Evolutionary conservation across 345 rosid genomes (phyloP), one percentile per base, ranked within the genome.

Genomic region (Nasturtium officinale): DNA sequence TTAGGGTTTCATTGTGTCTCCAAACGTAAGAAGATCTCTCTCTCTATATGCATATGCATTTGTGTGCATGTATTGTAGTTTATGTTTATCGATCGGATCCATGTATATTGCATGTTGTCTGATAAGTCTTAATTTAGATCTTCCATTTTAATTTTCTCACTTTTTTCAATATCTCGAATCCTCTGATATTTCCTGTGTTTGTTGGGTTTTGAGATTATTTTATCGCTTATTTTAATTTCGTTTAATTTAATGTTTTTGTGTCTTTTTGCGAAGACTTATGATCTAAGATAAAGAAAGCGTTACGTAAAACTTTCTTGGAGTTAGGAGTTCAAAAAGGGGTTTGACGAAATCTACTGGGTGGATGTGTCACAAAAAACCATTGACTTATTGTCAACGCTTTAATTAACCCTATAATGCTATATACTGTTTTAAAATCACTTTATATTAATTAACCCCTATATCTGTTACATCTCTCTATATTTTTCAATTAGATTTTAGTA

Each of bases 361-460:
- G 73, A 71, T 51, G 71, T 57, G 77, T 65, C 72, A 57, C 68
- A 50, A 71, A 71, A 58, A 26, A 17, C 42, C 58, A 65, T 77
- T 77, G 77, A 77, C 77, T 71, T 77, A 77, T 65, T 71, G 77
- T 77, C 80, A 77, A 77, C 77, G 71, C 80, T 48, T 65, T 71
- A 65, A 71, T 65, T 65, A 77, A 71, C 76, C 46, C 75, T 76
- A 62, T 21, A 61, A 76, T 26, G 18, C 60, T 47, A 61, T 62
- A 45, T 25, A 68, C 5, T 35, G 5, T 30, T 75, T 50, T 28
- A 9, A 46, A 46, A 46, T 58, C 17, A 58, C 2, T 55, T 33
- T 52, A 7, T 18, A 32, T 26, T 54, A 30, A 33, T 68, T 10
- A 43, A 61, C 63, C 50, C 57, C 43, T 23, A 51, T 16, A 37